Conservation (phyloP, 257 asterid genomes). For the Nicotiana tomentosiformis region DNA sequence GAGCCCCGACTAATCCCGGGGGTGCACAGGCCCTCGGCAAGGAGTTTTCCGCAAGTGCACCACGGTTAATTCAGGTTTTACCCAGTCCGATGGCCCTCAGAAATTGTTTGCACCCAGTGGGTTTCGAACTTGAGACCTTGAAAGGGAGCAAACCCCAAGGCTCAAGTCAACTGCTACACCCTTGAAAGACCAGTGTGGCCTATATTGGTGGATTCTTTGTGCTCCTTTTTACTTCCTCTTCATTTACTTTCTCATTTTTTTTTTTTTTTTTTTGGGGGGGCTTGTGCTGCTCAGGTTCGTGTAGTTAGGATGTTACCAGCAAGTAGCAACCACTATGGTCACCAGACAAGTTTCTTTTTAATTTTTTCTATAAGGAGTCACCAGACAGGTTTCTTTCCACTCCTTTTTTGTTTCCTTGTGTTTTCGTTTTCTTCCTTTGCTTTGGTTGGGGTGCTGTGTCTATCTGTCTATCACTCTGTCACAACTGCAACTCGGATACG, state of each 20-base stretch:
- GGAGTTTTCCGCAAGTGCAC: no score
- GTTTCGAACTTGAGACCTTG: no score
- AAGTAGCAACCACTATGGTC: background rate
- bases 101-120: no score
- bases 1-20: no score
- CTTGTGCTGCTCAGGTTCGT: background rate
- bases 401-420: background rate
- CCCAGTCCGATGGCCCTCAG: no score
- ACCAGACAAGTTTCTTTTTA: background rate
- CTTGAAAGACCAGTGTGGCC: background rate
- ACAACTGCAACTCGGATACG: background rate
- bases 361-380: no score
- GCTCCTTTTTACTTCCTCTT: background rate
- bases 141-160: no score
- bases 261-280: no score
- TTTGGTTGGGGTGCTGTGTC: background rate
- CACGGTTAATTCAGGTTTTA: no score
- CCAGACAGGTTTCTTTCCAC: background rate
- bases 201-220: background rate
- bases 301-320: background rate
- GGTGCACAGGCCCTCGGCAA: no score
- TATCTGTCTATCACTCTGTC: background rate
- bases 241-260: background rate
- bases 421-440: background rate
- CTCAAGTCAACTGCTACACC: background rate